Evolutionary conservation across 1,139 yeast species (phyloP).

Genomic region (Meyerozyma carpophila): DNA sequence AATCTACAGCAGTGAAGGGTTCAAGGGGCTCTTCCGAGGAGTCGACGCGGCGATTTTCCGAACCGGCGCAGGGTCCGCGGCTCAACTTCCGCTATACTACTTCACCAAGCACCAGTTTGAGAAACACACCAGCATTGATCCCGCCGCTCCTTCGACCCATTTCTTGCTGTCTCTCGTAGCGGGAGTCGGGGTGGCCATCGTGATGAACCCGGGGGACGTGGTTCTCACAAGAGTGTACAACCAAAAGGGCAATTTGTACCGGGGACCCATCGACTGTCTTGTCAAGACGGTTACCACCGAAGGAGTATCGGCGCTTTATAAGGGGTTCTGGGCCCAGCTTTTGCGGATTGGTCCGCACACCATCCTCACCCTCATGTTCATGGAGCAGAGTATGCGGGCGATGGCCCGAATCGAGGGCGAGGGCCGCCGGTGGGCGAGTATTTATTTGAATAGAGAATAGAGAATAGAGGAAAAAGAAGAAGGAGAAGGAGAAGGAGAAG

Average conservation of each 20-base stretch:
- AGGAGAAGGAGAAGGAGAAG: neutral
- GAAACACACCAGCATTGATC: conserved; percentile 37
- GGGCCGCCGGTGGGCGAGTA: neutral
- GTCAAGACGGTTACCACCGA: conserved; percentile 74
- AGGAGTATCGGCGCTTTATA: conserved; percentile 84
- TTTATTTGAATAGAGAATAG: neutral
- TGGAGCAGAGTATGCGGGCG: conserved; percentile 88
- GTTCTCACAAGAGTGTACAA: conserved; percentile 90
- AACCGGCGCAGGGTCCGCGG: conserved; percentile 95
- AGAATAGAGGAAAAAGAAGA: neutral
- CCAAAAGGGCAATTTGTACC: conserved; percentile 83
- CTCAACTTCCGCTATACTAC: conserved; percentile 90
- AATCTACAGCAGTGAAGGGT: conserved; percentile 64
- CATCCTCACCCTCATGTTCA: conserved; percentile 79
- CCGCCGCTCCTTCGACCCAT: conserved; percentile 68
- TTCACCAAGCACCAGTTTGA: conserved; percentile 60
- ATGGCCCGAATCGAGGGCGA: conserved; percentile 14
- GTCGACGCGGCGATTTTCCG: conserved; percentile 91
- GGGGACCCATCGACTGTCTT: conserved; percentile 85
- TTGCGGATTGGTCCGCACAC: conserved; percentile 95
- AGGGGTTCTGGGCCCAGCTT: conserved; percentile 91
- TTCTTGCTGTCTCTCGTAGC: conserved; percentile 71
- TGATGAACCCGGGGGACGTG: conserved; percentile 98
- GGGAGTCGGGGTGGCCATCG: conserved; percentile 89
- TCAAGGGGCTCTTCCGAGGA: conserved; percentile 79